Evolutionary conservation across 148 eudicot species (phyloP).

Genomic region (Fagopyrum homotropicum): DNA sequence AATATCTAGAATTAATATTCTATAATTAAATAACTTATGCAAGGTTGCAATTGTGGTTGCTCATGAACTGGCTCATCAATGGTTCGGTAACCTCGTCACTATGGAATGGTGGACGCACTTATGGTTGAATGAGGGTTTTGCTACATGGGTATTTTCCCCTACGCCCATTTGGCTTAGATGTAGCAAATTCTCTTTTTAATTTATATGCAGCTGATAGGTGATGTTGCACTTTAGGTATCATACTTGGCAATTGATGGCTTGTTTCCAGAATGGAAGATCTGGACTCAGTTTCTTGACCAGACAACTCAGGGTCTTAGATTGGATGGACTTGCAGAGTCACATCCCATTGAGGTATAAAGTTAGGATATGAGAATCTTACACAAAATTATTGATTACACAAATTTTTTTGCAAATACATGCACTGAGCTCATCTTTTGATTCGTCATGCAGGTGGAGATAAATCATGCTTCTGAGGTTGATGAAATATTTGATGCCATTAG

Average conservation of each 20-base stretch:
- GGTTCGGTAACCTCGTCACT: constrained; percentile 99
- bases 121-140: constrained; percentile 97
- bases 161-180: neutral
- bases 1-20: neutral
- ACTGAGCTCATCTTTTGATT: constrained; percentile 7
- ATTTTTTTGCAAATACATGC: neutral
- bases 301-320: constrained; percentile 78
- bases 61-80: constrained; percentile 96
- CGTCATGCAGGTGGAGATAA: constrained; percentile 58
- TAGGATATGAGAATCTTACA: neutral
- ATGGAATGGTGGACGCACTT: constrained; percentile 99
- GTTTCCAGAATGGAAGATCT: constrained; percentile 92
- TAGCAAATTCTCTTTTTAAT: neutral
- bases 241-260: constrained; percentile 80
- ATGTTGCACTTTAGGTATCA: constrained; percentile 48
- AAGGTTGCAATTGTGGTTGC: constrained; percentile 97
- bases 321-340: constrained; percentile 92
- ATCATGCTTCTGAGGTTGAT: constrained; percentile 86
- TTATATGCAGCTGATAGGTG: neutral
- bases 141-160: constrained; percentile 67
- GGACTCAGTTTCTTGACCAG: constrained; percentile 96
- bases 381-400: neutral
- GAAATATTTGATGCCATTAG: constrained; percentile 98
- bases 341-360: constrained; percentile 72
- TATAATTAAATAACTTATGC: constrained; percentile 1